phyloP scores from a whole-genome alignment of 495 filamentous ascomycete genomes.

The Penicillium antarcticum region DNA sequence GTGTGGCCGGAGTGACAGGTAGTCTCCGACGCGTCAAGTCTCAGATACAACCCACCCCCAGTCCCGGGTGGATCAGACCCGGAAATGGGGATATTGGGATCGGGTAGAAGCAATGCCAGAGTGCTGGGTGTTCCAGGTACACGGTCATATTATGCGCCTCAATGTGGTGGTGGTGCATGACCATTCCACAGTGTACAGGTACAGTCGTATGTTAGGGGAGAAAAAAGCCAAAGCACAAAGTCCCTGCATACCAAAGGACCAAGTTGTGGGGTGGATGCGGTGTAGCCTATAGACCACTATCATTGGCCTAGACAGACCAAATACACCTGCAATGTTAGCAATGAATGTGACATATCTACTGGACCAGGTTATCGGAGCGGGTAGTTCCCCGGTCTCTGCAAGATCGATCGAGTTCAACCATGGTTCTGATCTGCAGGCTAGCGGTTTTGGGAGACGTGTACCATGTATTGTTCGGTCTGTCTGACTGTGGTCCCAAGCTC shows the following conservation, averaged over 20 bases:
- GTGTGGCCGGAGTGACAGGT: slow-evolving; percentile 2
- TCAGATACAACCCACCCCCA: neutral
- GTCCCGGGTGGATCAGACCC: neutral
- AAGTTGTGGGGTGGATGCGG: slow-evolving; percentile 3
- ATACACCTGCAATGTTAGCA: neutral
- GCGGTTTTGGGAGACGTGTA: neutral
- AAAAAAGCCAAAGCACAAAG: slow-evolving; percentile 4
- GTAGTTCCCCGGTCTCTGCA: slow-evolving; percentile 20
- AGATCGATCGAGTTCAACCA: slow-evolving; percentile 7
- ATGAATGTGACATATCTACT: slow-evolving; percentile 21
- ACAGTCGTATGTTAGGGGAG: slow-evolving; percentile 1
- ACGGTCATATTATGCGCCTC: slow-evolving; percentile 6
- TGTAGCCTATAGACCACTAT: neutral
- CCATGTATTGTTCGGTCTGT: too few species aligned
- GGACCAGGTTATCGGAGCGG: slow-evolving; percentile 11
- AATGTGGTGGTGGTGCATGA: neutral
- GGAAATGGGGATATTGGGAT: neutral
- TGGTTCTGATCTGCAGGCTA: slow-evolving; percentile 12
- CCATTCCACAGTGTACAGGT: neutral
- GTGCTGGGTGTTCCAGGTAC: neutral
- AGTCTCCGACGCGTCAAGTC: slow-evolving; percentile 1
- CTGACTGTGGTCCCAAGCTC: too few species aligned
- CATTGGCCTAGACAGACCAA: too few species aligned
- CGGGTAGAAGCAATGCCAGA: neutral
- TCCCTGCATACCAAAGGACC: slow-evolving; percentile 23